Evolutionary conservation across 768 basidiomycete genomes (phyloP).

Genomic region (Phlebiopsis gigantea): DNA sequence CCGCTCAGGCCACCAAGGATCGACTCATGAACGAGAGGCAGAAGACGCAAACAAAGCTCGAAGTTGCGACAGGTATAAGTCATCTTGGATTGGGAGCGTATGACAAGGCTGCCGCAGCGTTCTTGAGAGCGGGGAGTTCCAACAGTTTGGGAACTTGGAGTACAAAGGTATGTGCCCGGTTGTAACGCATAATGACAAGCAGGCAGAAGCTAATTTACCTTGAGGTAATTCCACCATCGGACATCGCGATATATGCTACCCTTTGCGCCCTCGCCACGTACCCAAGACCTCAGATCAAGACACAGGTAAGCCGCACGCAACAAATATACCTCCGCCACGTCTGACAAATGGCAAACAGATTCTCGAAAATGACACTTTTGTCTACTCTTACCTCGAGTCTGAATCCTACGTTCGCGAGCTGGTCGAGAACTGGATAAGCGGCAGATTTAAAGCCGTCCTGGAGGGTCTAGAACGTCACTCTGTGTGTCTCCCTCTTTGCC

Average conservation of each 20-base stretch:
- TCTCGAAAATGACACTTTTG: constrained; percentile 65
- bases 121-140: constrained; percentile 61
- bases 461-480: constrained; percentile 70
- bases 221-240: constrained; percentile 72
- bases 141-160: constrained; percentile 75
- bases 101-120: constrained; percentile 72
- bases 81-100: constrained; percentile 68
- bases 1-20: constrained; percentile 33
- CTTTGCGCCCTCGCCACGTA: constrained; percentile 81
- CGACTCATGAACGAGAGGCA: constrained; percentile 55
- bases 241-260: constrained; percentile 84
- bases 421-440: constrained; percentile 79
- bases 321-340: background rate
- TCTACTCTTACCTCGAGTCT: constrained; percentile 68
- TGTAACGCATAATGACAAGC: no score
- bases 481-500: constrained; percentile 43
- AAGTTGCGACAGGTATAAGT: constrained; percentile 75
- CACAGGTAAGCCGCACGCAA: constrained; percentile 24
- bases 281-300: constrained; percentile 62
- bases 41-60: constrained; percentile 70
- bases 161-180: constrained; percentile 57
- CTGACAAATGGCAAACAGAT: constrained; percentile 21
- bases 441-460: constrained; percentile 80
- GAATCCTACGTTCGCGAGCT: constrained; percentile 86
- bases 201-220: constrained; percentile 6